Conservation (phyloP, 2,329 filamentous ascomycete species). For the Cordyceps cateniannulata region DNA sequence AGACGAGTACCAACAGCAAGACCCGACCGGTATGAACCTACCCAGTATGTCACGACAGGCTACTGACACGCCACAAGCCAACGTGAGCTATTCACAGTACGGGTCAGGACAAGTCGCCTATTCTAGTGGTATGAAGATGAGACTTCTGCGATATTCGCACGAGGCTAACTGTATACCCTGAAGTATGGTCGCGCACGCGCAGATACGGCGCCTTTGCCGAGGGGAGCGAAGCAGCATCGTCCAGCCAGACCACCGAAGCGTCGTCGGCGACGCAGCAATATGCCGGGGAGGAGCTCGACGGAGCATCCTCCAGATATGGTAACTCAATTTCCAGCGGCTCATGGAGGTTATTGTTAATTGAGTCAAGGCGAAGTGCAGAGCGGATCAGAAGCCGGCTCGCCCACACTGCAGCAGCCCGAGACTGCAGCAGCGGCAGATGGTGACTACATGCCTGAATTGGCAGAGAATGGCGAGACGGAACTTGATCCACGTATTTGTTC, state of each 20-base stretch:
- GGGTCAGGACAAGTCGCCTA: background rate
- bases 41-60: background rate
- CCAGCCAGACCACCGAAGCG: background rate
- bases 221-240: slow-evolving; percentile 2
- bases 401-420: slow-evolving; percentile 1
- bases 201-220: background rate
- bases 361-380: background rate
- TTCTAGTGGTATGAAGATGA: background rate
- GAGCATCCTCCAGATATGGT: background rate
- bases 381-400: slow-evolving; percentile 3
- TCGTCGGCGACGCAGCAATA: background rate
- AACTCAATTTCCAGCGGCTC: background rate
- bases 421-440: background rate
- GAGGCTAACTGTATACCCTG: background rate
- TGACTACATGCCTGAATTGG: slow-evolving; percentile 1
- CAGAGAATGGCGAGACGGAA: slow-evolving; percentile 16
- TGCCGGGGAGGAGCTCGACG: background rate
- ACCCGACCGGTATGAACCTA: background rate
- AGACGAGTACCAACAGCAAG: background rate
- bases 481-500: slow-evolving; percentile 31
- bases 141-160: no score
- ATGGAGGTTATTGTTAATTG: background rate
- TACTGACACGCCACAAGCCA: background rate
- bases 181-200: background rate
- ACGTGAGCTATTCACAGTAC: slow-evolving; percentile 3